Evolutionary conservation across 2,329 filamentous ascomycete genomes (phyloP), one percentile per base, ranked within the genome.

Genomic region (Monosporascus cannonballus): DNA sequence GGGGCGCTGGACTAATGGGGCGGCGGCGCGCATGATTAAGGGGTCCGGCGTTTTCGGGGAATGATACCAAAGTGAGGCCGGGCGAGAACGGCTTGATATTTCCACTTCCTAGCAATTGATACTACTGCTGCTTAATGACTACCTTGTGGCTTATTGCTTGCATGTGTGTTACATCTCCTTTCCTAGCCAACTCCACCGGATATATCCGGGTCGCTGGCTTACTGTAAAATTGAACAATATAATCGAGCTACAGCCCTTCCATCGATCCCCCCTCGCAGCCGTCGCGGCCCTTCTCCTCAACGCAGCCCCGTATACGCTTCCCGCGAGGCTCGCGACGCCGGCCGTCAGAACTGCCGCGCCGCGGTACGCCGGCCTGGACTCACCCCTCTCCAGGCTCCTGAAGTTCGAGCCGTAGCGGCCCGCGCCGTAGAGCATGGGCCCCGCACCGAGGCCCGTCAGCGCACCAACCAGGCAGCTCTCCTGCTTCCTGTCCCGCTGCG

Each of bases 371-470:
- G 67, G 67, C 52, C 57, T 61, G 56, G 77, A 79, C 25, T 73
- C 55, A 4, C 76, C 76, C 47, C 66, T 62, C 65, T 76, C 67
- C 30, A 77, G 60, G 46, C 68, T 56, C 38, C 66, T 64, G 64
- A 78, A 60, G 17, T 69, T 72, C 20, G 66, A 65, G 58, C 78
- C 78, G 57, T 79, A 79, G 36, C 76, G 66, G 49, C 64, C 61
- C 9, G 73, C 76, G 9, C 74, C 76, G 61, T 78, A 77, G 17
- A 69, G 66, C 22, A 79, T 71, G 50, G 71, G 74, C 0, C 74
- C 69, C 9, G 68, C 71, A 6, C 76, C 76, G 20, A 72, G 70
- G 3, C 66, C 73, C 36, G 78, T 70, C 44, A 79, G 64, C 4
- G 69, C 67, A 7, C 68, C 71, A 4, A 73, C 69, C 8, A 70